Evolutionary conservation across 257 asterid genomes (phyloP).

Genomic region (Eucommia ulmoides): DNA sequence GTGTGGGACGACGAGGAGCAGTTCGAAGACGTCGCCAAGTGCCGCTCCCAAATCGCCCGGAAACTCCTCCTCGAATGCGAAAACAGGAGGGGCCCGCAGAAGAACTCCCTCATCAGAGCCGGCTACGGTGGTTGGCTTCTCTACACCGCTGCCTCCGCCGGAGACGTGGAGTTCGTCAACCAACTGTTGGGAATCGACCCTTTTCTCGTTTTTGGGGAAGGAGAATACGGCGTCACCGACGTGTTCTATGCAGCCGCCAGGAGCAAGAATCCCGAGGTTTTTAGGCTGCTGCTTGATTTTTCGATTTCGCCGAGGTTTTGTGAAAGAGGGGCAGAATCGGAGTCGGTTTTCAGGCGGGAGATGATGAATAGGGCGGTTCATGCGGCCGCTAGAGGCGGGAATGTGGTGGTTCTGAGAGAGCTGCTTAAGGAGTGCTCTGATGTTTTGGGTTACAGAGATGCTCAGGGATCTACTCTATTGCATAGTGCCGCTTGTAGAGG

Average conservation of each 20-base stretch:
- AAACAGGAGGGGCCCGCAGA: slow-evolving; percentile 25
- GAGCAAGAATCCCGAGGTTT: slow-evolving; percentile 47
- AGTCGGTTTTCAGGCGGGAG: slow-evolving; percentile 35
- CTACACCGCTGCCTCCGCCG: slow-evolving; percentile 87
- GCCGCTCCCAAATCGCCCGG: slow-evolving; percentile 54
- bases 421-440: slow-evolving; percentile 41
- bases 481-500: slow-evolving; percentile 77
- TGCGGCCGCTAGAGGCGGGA: slow-evolving; percentile 86
- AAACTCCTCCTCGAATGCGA: slow-evolving; percentile 57
- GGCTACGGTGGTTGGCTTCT: slow-evolving; percentile 99
- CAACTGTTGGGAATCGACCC: slow-evolving; percentile 60
- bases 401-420: slow-evolving; percentile 45
- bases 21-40: slow-evolving; percentile 44
- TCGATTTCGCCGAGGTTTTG: slow-evolving; percentile 15
- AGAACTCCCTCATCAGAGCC: slow-evolving; percentile 66
- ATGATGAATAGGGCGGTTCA: slow-evolving; percentile 67
- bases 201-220: slow-evolving; percentile 75
- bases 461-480: slow-evolving; percentile 56
- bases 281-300: slow-evolving; percentile 42
- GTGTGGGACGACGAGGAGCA: slow-evolving; percentile 80
- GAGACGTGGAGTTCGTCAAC: slow-evolving; percentile 49
- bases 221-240: slow-evolving; percentile 87
- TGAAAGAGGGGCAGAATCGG: slow-evolving; percentile 19
- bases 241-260: slow-evolving; percentile 75
- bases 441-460: slow-evolving; percentile 61